Conservation (phyloP, 2,329 filamentous ascomycete species). For the Thyridium curvatum region DNA sequence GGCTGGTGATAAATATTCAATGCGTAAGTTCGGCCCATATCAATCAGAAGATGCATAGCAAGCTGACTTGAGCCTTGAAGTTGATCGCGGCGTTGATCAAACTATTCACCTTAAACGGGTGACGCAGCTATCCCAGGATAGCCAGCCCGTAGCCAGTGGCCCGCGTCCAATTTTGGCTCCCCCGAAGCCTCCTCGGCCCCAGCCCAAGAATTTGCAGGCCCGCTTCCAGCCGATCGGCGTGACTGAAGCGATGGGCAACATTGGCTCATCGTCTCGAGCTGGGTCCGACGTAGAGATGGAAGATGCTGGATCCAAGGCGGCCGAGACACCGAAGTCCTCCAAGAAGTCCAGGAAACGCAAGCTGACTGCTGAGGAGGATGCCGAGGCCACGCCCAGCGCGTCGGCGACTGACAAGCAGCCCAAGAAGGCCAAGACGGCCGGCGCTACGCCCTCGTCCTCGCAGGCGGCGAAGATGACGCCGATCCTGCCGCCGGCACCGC, state of each 20-base stretch:
- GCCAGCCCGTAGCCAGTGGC: conserved; percentile 5
- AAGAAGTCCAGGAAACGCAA: conserved; percentile 30
- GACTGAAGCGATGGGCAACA: conserved; percentile 19
- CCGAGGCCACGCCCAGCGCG: conserved; percentile 5
- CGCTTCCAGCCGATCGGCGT: conserved; percentile 63
- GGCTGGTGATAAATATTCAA: conserved; percentile 45
- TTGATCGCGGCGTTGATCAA: conserved; percentile 43
- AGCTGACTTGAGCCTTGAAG: conserved; percentile 19
- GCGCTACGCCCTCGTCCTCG: conserved; percentile 3
- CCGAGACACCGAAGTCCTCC: conserved; percentile 23
- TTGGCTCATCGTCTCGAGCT: conserved; percentile 19
- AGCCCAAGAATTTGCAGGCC: conserved; percentile 61
- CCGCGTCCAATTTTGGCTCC: conserved; percentile 21
- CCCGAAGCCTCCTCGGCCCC: conserved; percentile 48
- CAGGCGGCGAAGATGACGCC: conserved; percentile 16
- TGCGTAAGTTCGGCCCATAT: conserved; percentile 36
- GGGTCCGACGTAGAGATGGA: conserved; percentile 28
- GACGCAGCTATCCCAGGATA: conserved; percentile 43
- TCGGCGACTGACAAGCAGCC: conserved; percentile 23
- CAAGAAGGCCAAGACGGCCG: conserved; percentile 21
- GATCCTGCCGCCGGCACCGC: conserved; percentile 2
- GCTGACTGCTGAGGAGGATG: conserved; percentile 20
- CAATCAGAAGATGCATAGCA: conserved; percentile 19
- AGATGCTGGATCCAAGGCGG: conserved; percentile 34
- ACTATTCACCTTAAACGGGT: conserved; percentile 61